Conservation (phyloP, 1,284 basidiomycete genomes). For the Trichosporon ovoides region DNA sequence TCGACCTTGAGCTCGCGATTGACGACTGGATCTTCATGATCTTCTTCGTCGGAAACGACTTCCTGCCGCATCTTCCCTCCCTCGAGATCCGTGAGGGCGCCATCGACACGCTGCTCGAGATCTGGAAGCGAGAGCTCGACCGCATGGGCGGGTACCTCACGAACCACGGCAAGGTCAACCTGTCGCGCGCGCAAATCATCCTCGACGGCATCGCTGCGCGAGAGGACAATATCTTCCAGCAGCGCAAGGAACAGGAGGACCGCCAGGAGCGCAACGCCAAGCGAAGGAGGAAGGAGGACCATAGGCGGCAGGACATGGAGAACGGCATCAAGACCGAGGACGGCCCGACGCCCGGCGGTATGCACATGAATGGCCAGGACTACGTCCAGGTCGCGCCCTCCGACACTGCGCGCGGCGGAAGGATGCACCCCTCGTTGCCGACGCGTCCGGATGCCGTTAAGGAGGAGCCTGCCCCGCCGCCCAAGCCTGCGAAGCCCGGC, state of each 20-base stretch:
- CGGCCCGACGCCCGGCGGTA: slow-evolving; percentile 26
- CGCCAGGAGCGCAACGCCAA: slow-evolving; percentile 85
- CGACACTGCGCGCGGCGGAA: slow-evolving; percentile 33
- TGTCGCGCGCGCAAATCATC: slow-evolving; percentile 84
- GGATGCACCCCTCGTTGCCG: slow-evolving; percentile 55
- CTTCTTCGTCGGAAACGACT: slow-evolving; percentile 99
- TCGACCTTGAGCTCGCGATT: slow-evolving; percentile 91
- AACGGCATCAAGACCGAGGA: slow-evolving; percentile 1
- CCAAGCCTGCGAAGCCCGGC: slow-evolving; percentile 12
- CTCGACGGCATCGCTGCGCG: slow-evolving; percentile 85
- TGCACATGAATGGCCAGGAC: slow-evolving; percentile 47
- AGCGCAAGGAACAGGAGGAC: slow-evolving; percentile 88
- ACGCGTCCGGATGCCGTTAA: slow-evolving; percentile 63
- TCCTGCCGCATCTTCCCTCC: slow-evolving; percentile 93
- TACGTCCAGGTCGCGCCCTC: slow-evolving; percentile 44
- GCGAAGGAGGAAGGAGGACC: slow-evolving; percentile 73
- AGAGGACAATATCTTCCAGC: slow-evolving; percentile 94
- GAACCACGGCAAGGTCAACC: slow-evolving; percentile 83
- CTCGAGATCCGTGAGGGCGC: slow-evolving; percentile 99
- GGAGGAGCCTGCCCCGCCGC: slow-evolving; percentile 14
- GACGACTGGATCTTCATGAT: slow-evolving; percentile 99
- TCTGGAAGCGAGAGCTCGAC: slow-evolving; percentile 89
- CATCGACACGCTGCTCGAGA: slow-evolving; percentile 90
- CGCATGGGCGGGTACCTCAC: slow-evolving; percentile 96
- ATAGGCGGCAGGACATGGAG: slow-evolving; percentile 52